These are phyloP conservation scores for Choricystis sp. DNA, from an alignment of 139 green algal species.

Conservation along the genomic window DNA sequence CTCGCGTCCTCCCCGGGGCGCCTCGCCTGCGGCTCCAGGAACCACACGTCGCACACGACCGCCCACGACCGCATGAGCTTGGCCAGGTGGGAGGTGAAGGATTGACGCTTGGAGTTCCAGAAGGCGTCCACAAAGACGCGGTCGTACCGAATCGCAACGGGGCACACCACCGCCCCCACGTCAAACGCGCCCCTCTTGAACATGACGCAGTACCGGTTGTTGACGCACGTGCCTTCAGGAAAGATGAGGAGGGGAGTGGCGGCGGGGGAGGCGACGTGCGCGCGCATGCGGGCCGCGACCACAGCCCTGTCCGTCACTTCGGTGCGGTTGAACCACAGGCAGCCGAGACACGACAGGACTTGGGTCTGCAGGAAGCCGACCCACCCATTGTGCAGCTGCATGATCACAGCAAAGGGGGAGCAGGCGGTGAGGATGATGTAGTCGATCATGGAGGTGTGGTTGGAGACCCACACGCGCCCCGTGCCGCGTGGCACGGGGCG, in stretches of 20 bases:
- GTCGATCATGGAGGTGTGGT: constrained; percentile 99
- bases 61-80: constrained; percentile 90
- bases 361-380: constrained; percentile 74
- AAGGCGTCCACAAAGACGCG: constrained; percentile 99
- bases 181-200: constrained; percentile 98
- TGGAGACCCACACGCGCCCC: constrained; percentile 83
- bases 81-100: constrained; percentile 81
- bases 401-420: constrained; percentile 79
- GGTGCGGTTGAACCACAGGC: constrained; percentile 94
- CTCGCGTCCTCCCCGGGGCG: constrained; percentile 41
- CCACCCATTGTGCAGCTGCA: constrained; percentile 83
- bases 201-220: constrained; percentile 98
- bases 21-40: constrained; percentile 74
- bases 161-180: constrained; percentile 58
- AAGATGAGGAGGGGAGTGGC: constrained; percentile 92
- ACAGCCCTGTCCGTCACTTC: constrained; percentile 76
- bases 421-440: constrained; percentile 84
- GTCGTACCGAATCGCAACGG: constrained; percentile 99
- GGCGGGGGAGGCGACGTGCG: constrained; percentile 53
- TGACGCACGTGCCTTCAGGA: constrained; percentile 98
- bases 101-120: constrained; percentile 82
- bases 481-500: constrained; percentile 44
- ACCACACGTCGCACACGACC: constrained; percentile 88
- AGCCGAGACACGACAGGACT: constrained; percentile 72
- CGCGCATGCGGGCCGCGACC: constrained; percentile 58